A percentile compares a stretch with the other conserved stretches of the same genome.
Conservation (phyloP, 116 monocot genomes). For the Papilionanthe hybrid region DNA sequence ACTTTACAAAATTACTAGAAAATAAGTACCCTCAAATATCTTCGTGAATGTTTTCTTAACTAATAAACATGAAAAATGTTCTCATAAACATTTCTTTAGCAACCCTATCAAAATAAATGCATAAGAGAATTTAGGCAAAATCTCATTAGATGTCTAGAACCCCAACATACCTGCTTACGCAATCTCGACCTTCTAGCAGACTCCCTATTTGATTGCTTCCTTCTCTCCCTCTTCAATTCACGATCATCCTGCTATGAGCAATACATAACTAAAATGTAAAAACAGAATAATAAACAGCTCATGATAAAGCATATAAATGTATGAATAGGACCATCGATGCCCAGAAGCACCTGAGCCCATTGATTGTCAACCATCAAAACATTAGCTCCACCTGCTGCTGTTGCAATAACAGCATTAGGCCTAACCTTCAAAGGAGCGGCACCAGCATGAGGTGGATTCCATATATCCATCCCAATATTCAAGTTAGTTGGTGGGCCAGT, state of each 20-base stretch:
- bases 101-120: neutral
- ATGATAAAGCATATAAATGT: neutral
- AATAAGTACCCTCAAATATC: neutral
- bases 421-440: slow-evolving; percentile 33
- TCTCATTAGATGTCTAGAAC: neutral
- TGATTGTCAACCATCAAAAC: slow-evolving; percentile 19
- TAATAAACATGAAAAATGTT: neutral
- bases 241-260: slow-evolving; percentile 53
- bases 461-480: slow-evolving; percentile 81
- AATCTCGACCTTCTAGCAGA: slow-evolving; percentile 89
- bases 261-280: neutral
- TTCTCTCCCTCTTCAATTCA: slow-evolving; percentile 69
- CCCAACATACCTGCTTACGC: slow-evolving; percentile 57
- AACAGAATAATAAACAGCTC: neutral
- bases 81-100: neutral
- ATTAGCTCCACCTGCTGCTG: slow-evolving; percentile 23
- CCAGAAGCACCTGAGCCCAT: slow-evolving; percentile 17
- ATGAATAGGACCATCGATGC: slow-evolving; percentile 4
- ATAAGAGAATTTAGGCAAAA: neutral
- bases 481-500: slow-evolving; percentile 48
- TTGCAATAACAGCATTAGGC: slow-evolving; percentile 18
- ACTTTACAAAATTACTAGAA: neutral
- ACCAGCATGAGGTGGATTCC: slow-evolving; percentile 50
- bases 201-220: slow-evolving; percentile 90
- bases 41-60: neutral